phyloP scores from a whole-genome alignment of 164 flowering plant genomes.

The Vitis rupestris region DNA sequence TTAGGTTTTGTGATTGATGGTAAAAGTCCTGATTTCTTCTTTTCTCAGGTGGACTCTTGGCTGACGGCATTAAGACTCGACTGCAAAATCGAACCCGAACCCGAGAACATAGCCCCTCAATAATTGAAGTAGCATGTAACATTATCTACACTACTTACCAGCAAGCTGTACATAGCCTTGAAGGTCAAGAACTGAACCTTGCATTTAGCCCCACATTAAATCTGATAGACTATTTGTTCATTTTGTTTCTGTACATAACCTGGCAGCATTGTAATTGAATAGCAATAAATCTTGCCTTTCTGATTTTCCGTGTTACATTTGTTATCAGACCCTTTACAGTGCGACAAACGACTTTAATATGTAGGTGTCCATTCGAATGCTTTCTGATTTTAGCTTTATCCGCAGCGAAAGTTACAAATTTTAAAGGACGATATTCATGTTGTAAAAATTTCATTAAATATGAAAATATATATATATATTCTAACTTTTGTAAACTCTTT shows the following conservation, averaged over 20 bases:
- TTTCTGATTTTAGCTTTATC: no score
- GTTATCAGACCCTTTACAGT: no score
- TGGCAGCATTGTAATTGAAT: background rate
- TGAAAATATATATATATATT: no score
- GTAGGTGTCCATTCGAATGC: no score
- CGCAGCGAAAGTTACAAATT: no score
- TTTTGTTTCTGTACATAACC: conserved; percentile 11
- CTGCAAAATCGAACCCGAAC: conserved; percentile 36
- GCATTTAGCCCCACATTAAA: background rate
- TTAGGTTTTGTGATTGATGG: background rate
- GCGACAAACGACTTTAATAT: no score
- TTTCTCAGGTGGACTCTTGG: conserved; percentile 70
- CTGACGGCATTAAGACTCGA: conserved; percentile 42
- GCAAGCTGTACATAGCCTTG: conserved; percentile 16
- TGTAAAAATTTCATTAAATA: no score
- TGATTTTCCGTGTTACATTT: background rate
- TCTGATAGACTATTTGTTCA: background rate
- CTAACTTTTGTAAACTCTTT: no score
- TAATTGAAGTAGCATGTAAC: conserved; percentile 13
- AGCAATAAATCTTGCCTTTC: background rate
- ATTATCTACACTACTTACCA: background rate
- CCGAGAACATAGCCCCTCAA: conserved; percentile 17
- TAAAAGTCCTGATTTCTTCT: background rate
- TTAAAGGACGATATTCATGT: no score
- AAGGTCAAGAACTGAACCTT: background rate